Evolutionary conservation across 768 basidiomycete species (phyloP), one percentile per base, ranked within the genome.

Genomic region (Roridomyces roridus): DNA sequence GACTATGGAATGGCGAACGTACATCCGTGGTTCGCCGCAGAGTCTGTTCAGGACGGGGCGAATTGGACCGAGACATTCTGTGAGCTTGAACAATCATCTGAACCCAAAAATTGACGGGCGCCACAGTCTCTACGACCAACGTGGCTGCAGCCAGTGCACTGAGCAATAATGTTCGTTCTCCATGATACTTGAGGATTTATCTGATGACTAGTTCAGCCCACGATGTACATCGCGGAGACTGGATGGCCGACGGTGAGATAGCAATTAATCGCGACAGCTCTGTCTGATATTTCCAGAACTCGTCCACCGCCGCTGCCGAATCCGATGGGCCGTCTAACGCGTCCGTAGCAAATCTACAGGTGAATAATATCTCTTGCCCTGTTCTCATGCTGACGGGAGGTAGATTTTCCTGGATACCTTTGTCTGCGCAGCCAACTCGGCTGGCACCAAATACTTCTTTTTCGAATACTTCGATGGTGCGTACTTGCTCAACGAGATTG

Each of bases 161-260:
- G 21, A 18, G 83, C 7, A 96, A 95, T 71, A 80, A 85, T 26
- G 55, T 57, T 31, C 15, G 55, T 15, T 3, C 4, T 49, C 18
- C 1, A 3, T n/a, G 4, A 7, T 23, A 18, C 35, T 36, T 21
- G 24, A 7, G n/a, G 20, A 5, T 25, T 10, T 31, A 6, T 3
- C 36, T 44, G 7, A 46, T 17, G 3, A 8, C 26, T 18, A 4
- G 6, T 11, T 26, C 51, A 44, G 6, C 94, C 95, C 0, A 69
- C 78, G 42, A 88, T 94, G 82, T 96, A 86, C 73, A 97, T 98
- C 58, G 97, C 96, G 1, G 97, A 99, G 78, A 97, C 95, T 10
- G 92, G 92, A 42, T 70, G 68, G 82, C 82, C 92, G 28, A 83
- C 91, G 45, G 89, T 89, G 69, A 45, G 81, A 67, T 23, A 36